phyloP scores from a whole-genome alignment of 2,329 filamentous ascomycete species.

The Neopestalotiopsis clavispora region DNA sequence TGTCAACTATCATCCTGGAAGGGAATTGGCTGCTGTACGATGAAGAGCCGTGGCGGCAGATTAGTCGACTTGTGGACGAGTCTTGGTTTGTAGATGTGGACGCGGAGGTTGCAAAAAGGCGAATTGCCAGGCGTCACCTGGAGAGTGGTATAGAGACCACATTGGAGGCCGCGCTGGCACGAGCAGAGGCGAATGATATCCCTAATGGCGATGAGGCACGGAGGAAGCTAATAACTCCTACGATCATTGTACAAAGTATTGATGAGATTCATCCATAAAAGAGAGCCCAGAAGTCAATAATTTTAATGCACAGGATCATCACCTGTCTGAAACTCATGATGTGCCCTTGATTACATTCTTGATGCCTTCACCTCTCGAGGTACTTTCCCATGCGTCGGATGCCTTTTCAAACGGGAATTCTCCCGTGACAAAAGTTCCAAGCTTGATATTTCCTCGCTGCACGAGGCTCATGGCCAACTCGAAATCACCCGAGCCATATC shows the following conservation, averaged over 20 bases:
- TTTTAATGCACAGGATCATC: not conserved
- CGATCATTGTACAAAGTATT: too few species aligned
- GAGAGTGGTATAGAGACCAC: slow-evolving; percentile 33
- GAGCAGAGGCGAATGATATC: slow-evolving; percentile 35
- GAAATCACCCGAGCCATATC: slow-evolving; percentile 89
- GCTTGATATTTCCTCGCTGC: slow-evolving; percentile 71
- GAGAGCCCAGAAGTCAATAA: too few species aligned
- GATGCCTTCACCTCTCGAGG: slow-evolving; percentile 80
- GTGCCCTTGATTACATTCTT: slow-evolving; percentile 72
- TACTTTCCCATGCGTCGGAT: slow-evolving; percentile 84
- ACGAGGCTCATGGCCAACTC: slow-evolving; percentile 81
- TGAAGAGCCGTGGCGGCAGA: slow-evolving; percentile 46
- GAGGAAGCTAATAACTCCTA: too few species aligned
- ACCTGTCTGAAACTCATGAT: not conserved
- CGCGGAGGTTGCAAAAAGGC: slow-evolving; percentile 25
- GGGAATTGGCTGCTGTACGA: slow-evolving; percentile 54
- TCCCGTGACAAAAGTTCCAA: slow-evolving; percentile 81
- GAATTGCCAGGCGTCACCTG: slow-evolving; percentile 32
- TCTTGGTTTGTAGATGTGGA: slow-evolving; percentile 36
- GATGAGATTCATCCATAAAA: too few species aligned
- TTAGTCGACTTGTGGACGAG: slow-evolving; percentile 46
- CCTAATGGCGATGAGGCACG: slow-evolving; percentile 29
- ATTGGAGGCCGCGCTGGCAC: slow-evolving; percentile 26
- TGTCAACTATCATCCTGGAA: slow-evolving; percentile 55
- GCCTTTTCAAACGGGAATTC: slow-evolving; percentile 82